These are phyloP conservation scores for Flaveria trinervia DNA, from an alignment of 129 eudicot species.

Conservation along the genomic window DNA sequence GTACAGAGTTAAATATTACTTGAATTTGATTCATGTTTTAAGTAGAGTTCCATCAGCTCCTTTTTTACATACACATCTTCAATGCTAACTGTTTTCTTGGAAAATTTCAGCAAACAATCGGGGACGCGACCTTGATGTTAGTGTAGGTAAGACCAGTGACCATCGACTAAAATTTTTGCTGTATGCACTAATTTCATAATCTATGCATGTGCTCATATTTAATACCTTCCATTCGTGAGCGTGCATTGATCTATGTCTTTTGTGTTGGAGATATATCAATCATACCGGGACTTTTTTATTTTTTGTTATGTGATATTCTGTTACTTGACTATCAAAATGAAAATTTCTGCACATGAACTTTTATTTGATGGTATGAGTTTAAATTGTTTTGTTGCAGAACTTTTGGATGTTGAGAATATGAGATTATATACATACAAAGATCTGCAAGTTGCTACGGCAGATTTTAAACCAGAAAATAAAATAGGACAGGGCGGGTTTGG, in stretches of 20 bases:
- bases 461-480: slow-evolving; percentile 56
- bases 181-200: neutral
- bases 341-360: neutral
- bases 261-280: neutral
- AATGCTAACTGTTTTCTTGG: slow-evolving; percentile 2
- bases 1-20: slow-evolving; percentile 32
- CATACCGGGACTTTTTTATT: neutral
- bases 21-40: slow-evolving; percentile 3
- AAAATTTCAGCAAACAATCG: slow-evolving; percentile 24
- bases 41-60: neutral
- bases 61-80: neutral
- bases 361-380: neutral
- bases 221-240: neutral
- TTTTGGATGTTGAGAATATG: slow-evolving; percentile 50
- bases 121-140: slow-evolving; percentile 17
- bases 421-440: slow-evolving; percentile 63
- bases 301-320: neutral
- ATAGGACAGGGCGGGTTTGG: slow-evolving; percentile 98
- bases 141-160: slow-evolving; percentile 18
- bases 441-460: slow-evolving; percentile 53
- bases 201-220: neutral
- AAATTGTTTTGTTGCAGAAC: slow-evolving; percentile 49
- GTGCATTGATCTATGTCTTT: neutral
- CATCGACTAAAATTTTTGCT: neutral
- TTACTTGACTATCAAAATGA: neutral